These are phyloP conservation scores for Penicillium angulare DNA, from an alignment of 495 filamentous ascomycete genomes.

Conservation along the genomic window DNA sequence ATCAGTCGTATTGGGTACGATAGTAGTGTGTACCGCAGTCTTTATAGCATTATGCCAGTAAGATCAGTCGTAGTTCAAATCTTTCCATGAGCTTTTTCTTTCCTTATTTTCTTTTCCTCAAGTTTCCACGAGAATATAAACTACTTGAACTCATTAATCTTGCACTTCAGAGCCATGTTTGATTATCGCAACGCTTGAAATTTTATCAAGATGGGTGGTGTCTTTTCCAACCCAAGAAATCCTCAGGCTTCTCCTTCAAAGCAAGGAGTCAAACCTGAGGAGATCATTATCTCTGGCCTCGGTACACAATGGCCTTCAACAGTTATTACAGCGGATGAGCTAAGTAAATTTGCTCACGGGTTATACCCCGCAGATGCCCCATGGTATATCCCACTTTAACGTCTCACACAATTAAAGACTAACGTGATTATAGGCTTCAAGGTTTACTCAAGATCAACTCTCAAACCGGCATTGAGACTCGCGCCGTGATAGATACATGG, in stretches of 20 bases:
- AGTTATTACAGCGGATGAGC: not conserved
- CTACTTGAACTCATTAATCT: too few species aligned
- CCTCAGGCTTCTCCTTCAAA: not conserved
- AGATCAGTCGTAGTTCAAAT: too few species aligned
- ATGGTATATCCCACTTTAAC: not conserved
- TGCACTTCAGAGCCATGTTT: too few species aligned
- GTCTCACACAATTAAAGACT: not conserved
- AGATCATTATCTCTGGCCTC: not conserved
- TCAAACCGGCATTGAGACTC: constrained; percentile 61
- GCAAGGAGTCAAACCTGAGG: not conserved
- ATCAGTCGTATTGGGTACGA: too few species aligned
- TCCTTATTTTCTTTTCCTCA: too few species aligned
- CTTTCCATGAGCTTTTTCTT: too few species aligned
- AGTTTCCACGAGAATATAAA: too few species aligned
- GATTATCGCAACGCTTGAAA: too few species aligned
- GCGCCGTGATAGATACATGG: constrained; percentile 56
- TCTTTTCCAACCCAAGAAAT: not conserved
- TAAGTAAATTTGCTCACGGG: not conserved
- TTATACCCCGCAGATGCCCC: not conserved
- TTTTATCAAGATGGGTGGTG: not conserved
- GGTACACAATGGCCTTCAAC: not conserved
- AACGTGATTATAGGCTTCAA: constrained; percentile 22
- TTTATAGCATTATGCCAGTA: too few species aligned
- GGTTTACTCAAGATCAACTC: constrained; percentile 62
- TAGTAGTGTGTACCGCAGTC: too few species aligned